A percentile compares a stretch with the other conserved stretches of the same genome.
Conservation (phyloP, 2,329 filamentous ascomycete genomes). For the Ophiostoma perfectum region DNA sequence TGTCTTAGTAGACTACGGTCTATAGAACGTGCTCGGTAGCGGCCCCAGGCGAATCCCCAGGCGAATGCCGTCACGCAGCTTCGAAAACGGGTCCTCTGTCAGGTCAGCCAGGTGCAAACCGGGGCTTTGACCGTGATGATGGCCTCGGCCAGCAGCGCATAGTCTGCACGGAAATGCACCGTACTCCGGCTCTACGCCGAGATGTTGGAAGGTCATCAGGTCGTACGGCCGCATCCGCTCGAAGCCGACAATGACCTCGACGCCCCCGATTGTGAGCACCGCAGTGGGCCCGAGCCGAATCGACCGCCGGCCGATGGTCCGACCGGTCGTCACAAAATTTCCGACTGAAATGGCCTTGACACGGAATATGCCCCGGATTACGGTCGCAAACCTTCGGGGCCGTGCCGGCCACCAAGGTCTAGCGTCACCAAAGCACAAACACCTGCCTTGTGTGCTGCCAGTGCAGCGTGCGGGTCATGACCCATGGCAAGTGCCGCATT, state of each 20-base stretch:
- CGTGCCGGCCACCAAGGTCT: background rate
- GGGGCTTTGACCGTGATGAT: background rate
- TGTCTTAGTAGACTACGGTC: background rate
- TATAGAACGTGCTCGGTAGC: background rate
- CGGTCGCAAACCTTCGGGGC: background rate
- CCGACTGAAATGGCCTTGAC: constrained; percentile 1
- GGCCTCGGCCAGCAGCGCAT: background rate
- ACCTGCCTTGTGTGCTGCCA: constrained; percentile 1
- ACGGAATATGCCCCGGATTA: background rate
- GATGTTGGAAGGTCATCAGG: constrained; percentile 1
- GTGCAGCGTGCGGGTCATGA: background rate
- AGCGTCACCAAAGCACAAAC: background rate
- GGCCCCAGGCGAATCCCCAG: constrained; percentile 5
- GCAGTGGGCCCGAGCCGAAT: background rate
- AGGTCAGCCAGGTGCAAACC: constrained; percentile 1
- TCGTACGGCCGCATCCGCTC: background rate
- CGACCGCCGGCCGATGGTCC: constrained; percentile 2
- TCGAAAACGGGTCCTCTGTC: background rate
- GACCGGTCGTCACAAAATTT: background rate
- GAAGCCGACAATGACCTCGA: background rate
- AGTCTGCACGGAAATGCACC: constrained; percentile 8
- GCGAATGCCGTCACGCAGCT: constrained; percentile 1
- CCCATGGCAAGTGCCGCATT: background rate
- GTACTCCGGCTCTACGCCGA: background rate
- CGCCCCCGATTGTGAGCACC: background rate